phyloP scores from a whole-genome alignment of 139 green algal species.

The Closterium sp. region DNA sequence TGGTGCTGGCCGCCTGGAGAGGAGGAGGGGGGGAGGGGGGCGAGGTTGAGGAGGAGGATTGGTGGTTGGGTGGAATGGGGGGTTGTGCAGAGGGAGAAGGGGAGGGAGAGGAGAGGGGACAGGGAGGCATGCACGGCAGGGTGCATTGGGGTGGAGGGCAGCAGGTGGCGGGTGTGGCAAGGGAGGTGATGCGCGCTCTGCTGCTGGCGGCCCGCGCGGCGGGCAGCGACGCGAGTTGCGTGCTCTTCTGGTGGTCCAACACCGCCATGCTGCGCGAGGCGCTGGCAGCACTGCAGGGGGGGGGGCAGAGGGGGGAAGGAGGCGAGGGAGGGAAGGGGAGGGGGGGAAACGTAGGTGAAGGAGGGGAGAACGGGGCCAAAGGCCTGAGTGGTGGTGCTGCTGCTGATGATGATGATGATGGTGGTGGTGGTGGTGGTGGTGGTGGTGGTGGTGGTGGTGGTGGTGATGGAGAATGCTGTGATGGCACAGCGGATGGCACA shows the following conservation, averaged over 20 bases:
- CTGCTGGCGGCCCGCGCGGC: not conserved
- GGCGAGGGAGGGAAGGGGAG: not conserved
- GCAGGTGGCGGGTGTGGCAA: not conserved
- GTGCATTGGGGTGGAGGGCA: not conserved
- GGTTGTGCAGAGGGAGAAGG: not conserved
- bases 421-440: too few species aligned
- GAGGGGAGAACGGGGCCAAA: too few species aligned
- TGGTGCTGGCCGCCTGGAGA: not conserved
- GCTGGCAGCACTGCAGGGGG: not conserved
- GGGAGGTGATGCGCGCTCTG: not conserved
- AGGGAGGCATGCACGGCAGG: not conserved
- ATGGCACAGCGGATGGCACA: not conserved
- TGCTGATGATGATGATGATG: not conserved
- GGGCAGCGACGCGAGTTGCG: too few species aligned
- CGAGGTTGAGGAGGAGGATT: not conserved
- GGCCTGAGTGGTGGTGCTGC: not conserved
- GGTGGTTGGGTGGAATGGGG: not conserved
- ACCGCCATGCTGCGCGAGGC: not conserved
- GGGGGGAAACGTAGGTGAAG: not conserved
- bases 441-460: not conserved
- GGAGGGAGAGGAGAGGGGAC: not conserved
- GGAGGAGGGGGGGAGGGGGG: not conserved
- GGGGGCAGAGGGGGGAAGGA: not conserved
- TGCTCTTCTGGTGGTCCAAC: not conserved
- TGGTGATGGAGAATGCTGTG: not conserved